phyloP scores from a whole-genome alignment of 176 grass and related monocot species.

The Carex kokanica region DNA sequence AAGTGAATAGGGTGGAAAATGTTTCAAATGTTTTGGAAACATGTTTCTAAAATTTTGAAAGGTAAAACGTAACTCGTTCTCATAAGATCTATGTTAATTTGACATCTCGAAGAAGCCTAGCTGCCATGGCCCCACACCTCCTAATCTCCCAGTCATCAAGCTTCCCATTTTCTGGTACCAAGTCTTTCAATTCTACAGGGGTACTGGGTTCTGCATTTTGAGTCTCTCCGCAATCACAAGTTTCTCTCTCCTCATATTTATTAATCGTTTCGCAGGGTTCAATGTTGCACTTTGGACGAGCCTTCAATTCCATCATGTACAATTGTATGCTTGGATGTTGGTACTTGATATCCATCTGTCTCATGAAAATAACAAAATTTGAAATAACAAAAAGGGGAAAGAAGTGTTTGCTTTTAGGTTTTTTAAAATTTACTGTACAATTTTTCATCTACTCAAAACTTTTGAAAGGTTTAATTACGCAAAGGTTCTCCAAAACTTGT shows the following conservation, averaged over 20 bases:
- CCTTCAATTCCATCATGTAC: slow-evolving; percentile 79
- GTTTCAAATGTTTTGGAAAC: not conserved
- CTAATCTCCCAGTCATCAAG: slow-evolving; percentile 85
- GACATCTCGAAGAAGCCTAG: slow-evolving; percentile 77
- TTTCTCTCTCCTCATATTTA: slow-evolving; percentile 37
- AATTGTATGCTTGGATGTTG: slow-evolving; percentile 81
- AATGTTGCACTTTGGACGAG: not conserved
- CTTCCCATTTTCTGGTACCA: slow-evolving; percentile 6
- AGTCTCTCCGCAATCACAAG: slow-evolving; percentile 29
- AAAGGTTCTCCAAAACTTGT: not conserved
- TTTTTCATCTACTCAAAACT: not conserved
- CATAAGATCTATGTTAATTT: slow-evolving; percentile 38
- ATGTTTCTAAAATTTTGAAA: not conserved
- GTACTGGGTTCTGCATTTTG: slow-evolving; percentile 12
- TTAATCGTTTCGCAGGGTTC: not conserved
- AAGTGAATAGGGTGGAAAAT: not conserved
- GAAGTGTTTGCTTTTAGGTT: not conserved
- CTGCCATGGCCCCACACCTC: slow-evolving; percentile 75
- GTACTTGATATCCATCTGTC: slow-evolving; percentile 83
- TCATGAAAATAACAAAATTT: not conserved
- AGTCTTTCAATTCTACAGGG: not conserved
- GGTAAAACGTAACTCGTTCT: not conserved
- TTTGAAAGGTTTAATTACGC: not conserved
- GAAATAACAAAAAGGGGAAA: not conserved
- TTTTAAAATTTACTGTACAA: not conserved